These are phyloP conservation scores for Cavenderia fasciculata DNA, from an alignment of 78 protist species.

Conservation along the genomic window DNA sequence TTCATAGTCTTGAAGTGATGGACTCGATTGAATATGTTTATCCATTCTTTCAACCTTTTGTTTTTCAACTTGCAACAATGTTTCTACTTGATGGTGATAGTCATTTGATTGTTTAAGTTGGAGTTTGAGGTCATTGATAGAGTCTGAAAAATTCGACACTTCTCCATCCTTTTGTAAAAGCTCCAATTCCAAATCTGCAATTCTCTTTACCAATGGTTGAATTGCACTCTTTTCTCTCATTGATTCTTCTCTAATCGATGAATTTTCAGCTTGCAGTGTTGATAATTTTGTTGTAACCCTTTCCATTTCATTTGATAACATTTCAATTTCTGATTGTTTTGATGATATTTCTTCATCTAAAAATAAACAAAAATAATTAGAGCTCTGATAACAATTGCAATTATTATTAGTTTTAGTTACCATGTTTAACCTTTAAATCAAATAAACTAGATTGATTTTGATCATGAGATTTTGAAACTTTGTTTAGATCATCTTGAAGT, in stretches of 20 bases:
- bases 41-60: conserved; percentile 37
- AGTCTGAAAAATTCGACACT: conserved; percentile 24
- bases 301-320: conserved; percentile 63
- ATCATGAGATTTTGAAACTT: conserved; percentile 4
- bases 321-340: conserved; percentile 76
- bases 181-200: conserved; percentile 72
- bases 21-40: conserved; percentile 37
- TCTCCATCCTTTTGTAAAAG: conserved; percentile 40
- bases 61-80: not conserved
- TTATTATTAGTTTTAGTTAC: too few relatives aligned
- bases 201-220: conserved; percentile 40
- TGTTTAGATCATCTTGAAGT: conserved; percentile 44
- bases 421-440: conserved; percentile 33
- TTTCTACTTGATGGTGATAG: not conserved
- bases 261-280: conserved; percentile 39
- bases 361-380: not conserved
- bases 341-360: conserved; percentile 53
- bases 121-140: not conserved
- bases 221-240: conserved; percentile 32
- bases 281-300: conserved; percentile 11
- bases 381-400: too few relatives aligned
- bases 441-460: conserved; percentile 22
- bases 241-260: conserved; percentile 67
- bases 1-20: conserved; percentile 64
- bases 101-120: not conserved